phyloP scores from a whole-genome alignment of 2,329 filamentous ascomycete genomes.

The Cytospora piceae region DNA sequence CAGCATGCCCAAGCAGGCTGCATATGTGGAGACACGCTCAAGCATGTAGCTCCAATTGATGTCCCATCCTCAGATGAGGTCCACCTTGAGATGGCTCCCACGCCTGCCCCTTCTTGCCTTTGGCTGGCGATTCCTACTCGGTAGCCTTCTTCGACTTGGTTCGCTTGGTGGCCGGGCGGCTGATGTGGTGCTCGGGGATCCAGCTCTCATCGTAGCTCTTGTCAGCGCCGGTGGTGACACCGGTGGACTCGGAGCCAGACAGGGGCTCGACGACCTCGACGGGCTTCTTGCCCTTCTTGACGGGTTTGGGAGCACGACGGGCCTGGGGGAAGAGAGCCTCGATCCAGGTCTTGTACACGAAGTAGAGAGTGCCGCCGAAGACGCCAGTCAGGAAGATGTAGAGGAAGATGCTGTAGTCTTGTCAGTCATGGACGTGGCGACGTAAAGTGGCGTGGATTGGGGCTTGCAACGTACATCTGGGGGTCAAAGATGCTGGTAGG shows the following conservation, averaged over 20 bases:
- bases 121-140: conserved; percentile 35
- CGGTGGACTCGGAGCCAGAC: conserved; percentile 71
- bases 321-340: conserved; percentile 93
- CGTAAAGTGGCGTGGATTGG: conserved; percentile 8
- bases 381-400: conserved; percentile 84
- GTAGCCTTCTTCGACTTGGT: conserved; percentile 54
- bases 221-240: conserved; percentile 67
- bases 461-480: conserved; percentile 74
- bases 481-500: conserved; percentile 92
- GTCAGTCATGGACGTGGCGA: neutral
- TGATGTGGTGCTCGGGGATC: conserved; percentile 89
- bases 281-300: conserved; percentile 67
- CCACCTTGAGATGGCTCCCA: conserved; percentile 2
- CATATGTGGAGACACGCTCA: neutral
- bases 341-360: conserved; percentile 98
- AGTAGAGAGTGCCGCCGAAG: conserved; percentile 84
- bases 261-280: conserved; percentile 64
- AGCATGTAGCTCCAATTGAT: neutral
- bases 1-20: neutral
- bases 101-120: neutral
- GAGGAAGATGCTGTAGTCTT: conserved; percentile 79
- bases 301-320: conserved; percentile 64
- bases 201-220: conserved; percentile 89
- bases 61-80: neutral
- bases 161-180: conserved; percentile 75